Evolutionary conservation across 768 basidiomycete species (phyloP), one percentile per base, ranked within the genome.

Genomic region (Lactarius akahatsu): DNA sequence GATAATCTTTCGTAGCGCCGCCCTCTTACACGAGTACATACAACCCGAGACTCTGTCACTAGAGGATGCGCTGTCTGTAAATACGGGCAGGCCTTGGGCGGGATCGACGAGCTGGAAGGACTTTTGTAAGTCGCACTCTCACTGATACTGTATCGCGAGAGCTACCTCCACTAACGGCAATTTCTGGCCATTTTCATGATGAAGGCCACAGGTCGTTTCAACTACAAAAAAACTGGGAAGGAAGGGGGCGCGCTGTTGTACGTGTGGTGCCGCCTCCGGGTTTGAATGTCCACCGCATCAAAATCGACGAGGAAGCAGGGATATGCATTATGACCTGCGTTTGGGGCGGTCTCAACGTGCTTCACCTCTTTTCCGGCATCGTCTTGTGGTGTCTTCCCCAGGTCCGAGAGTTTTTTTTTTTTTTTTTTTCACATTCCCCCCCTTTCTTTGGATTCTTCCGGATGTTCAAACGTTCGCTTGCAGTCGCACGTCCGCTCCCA

Each of bases 221-320:
- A 50, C 78, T 86, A 57, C 76, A 80, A 59, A 77, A 73, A 34
- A 82, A 81, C 50, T 91, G 89, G 90, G 69, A 76, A 2, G 90
- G 86, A 8, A 76, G 77, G 43, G 83, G 78, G 0, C 77, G 80
- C 2, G 83, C 83, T 13, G 68, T 69, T 3, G 71, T 77, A 16
- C 79, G 74, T 26, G 65, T 76, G n/a, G 74, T 82, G 43, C 68
- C 72, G 1, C 64, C 73, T 9, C 70, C 78, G 7, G 78, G 81
- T 26, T 68, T 69, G 30, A 71, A 73, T 4, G 85, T 90, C 0
- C 90, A 92, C 75, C 85, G 90, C 8, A 85, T 92, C 77, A 93
- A 93, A 76, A 82, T 89, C 26, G 92, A 94, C 64, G 85, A 89
- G 70, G 75, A 79, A 38, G 79, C 78, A 11, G 83, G 85, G 3